A percentile compares a stretch with the other conserved stretches of the same genome.
These are phyloP conservation scores for Rickenella mellea DNA, from an alignment of 768 basidiomycete genomes.

Conservation along the genomic window DNA sequence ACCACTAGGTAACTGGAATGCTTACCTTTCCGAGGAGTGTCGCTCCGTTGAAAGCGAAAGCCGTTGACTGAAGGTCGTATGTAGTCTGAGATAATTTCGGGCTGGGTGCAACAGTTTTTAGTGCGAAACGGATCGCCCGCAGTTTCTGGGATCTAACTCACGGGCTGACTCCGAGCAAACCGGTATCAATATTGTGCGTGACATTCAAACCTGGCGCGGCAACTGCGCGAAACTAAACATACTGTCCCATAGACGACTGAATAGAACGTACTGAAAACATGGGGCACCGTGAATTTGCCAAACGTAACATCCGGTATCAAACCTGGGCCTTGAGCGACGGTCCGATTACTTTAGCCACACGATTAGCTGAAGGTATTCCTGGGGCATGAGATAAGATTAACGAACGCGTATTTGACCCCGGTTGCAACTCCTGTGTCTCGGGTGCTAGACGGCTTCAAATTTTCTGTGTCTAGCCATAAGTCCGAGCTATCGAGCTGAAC, in stretches of 20 bases:
- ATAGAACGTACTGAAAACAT: too few relatives aligned
- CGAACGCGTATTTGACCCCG: background rate
- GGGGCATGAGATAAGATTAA: conserved; percentile 5
- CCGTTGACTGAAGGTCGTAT: background rate
- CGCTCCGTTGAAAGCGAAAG: background rate
- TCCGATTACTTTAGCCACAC: too few relatives aligned
- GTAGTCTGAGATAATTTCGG: background rate
- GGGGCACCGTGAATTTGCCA: too few relatives aligned
- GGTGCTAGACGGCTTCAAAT: background rate
- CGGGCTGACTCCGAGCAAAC: background rate
- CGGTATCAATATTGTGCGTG: background rate
- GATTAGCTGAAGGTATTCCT: too few relatives aligned
- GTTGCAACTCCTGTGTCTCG: background rate
- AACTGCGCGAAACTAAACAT: too few relatives aligned
- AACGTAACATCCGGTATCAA: too few relatives aligned
- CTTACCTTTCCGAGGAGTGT: background rate
- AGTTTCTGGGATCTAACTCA: background rate
- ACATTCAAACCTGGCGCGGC: background rate
- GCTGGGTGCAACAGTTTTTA: background rate
- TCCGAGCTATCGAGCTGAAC: conserved; percentile 82
- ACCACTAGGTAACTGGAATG: too few relatives aligned
- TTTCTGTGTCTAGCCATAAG: conserved; percentile 44
- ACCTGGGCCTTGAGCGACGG: too few relatives aligned
- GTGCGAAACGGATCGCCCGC: background rate
- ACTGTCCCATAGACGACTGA: too few relatives aligned